Base-by-base conservation (phyloP, 768 basidiomycete genomes). In the Filobasidium floriforme region DNA sequence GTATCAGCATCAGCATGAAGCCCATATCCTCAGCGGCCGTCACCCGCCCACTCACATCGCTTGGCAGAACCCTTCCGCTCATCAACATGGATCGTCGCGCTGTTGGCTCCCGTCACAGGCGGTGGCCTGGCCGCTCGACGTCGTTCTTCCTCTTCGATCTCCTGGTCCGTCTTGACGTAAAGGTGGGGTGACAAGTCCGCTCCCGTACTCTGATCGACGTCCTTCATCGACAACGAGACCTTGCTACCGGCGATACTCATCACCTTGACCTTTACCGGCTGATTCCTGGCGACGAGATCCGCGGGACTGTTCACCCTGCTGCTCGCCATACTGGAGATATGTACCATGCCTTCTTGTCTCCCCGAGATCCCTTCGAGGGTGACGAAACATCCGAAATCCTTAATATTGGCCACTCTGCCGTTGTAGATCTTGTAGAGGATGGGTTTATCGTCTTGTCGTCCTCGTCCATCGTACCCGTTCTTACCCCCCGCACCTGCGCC, bases 361-460 rank as follows among this genome's bases (percentile, higher is more conserved):
- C 92, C 92, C 15, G 81, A 80, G 57, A 98, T 80, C 32, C 94
- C 94, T 68, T 99, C 93, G 7, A 99, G 79, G 40, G 84, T 84
- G 46, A 96, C 88, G 73, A 99, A 99, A 0, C 91, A 93, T 62
- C 96, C 96, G 76, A 98, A 99, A 67, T 99, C 96, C 79, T 90
- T 91, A 72, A 96, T 71, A 14, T 89, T 86, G 0, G 88, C 83
- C 29, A 98, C 87, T 69, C 85, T 87, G 9, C 94, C 96, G 61
- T 84, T 82, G 79, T 98, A 99, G 40, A 98, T 91, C 82, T 98
- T 98, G 85, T 87, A 98, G 52, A 96, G 77, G 1, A 97, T 81
- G 0, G 96, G 92, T 59, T 82, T 83, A 51, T 93, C 90, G 75
- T 99, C 94, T 43, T 88, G 60, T 52, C 73, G 65, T 14, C 72